A percentile compares a stretch with the other conserved stretches of the same genome.
These are phyloP conservation scores for Fimicolochytrium jonesii DNA, from an alignment of 192 early-diverging fungal species.

Conservation along the genomic window DNA sequence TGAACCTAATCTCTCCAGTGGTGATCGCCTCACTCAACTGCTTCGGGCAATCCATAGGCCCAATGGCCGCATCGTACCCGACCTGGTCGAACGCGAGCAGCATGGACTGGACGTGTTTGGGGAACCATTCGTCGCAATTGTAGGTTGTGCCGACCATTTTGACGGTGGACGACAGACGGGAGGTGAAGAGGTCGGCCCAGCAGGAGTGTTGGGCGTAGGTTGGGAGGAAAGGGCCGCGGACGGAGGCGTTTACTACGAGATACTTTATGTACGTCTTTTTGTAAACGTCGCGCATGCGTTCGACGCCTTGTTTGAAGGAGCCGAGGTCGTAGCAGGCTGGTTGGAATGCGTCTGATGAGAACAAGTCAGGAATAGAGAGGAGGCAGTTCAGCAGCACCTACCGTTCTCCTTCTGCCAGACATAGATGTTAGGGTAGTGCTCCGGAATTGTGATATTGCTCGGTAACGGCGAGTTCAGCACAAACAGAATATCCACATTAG, in stretches of 20 bases:
- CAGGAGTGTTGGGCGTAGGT: background rate
- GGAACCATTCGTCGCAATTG: background rate
- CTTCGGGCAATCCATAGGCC: background rate
- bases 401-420: slow-evolving; percentile 8
- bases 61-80: slow-evolving; percentile 1
- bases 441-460: background rate
- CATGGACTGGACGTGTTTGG: slow-evolving; percentile 7
- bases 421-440: background rate
- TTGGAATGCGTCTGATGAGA: background rate
- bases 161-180: background rate
- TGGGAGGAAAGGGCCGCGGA: slow-evolving; percentile 13
- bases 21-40: background rate
- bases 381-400: background rate
- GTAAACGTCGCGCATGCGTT: slow-evolving; percentile 1
- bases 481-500: slow-evolving; percentile 9
- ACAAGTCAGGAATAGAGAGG: background rate
- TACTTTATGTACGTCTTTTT: background rate
- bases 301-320: background rate
- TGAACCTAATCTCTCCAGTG: background rate
- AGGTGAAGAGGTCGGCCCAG: slow-evolving; percentile 6
- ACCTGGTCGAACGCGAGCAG: background rate
- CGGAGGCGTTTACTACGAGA: slow-evolving; percentile 7
- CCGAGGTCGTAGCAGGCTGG: slow-evolving; percentile 13
- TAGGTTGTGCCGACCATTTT: slow-evolving; percentile 6
- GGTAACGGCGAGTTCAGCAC: slow-evolving; percentile 1